A percentile compares a stretch with the other conserved stretches of the same genome.
Evolutionary conservation across 2,329 filamentous ascomycete genomes (phyloP).

Genomic region (Exophiala alcalophila): DNA sequence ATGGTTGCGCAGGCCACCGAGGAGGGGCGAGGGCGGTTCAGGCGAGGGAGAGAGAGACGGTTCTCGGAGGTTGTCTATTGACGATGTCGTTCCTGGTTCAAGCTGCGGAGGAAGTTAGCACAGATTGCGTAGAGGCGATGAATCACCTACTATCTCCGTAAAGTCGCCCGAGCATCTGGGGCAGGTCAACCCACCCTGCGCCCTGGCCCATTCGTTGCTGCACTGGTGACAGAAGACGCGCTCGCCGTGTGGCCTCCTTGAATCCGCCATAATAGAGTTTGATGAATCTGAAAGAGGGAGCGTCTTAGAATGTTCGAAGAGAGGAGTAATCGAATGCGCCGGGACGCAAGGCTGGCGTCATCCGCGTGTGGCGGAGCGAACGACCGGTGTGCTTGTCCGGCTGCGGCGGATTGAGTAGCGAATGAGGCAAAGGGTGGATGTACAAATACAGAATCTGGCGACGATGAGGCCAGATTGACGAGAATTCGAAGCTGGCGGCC

Average conservation of each 20-base stretch:
- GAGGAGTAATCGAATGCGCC: too few species aligned
- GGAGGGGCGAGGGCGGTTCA: slow-evolving; percentile 33
- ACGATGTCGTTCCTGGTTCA: slow-evolving; percentile 21
- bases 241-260: slow-evolving; percentile 53
- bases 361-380: too few species aligned
- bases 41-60: slow-evolving; percentile 30
- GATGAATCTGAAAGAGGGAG: too few species aligned
- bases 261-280: too few species aligned
- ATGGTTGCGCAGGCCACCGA: slow-evolving; percentile 39
- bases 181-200: slow-evolving; percentile 67
- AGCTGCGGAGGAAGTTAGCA: slow-evolving; percentile 17
- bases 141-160: slow-evolving; percentile 73
- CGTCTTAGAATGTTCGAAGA: too few species aligned
- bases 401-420: too few species aligned
- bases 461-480: too few species aligned
- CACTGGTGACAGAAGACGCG: slow-evolving; percentile 86
- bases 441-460: too few species aligned
- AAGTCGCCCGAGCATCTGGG: slow-evolving; percentile 75
- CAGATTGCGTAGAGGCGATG: not conserved
- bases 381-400: too few species aligned
- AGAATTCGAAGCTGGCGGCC: too few species aligned
- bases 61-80: slow-evolving; percentile 38
- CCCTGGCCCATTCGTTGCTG: slow-evolving; percentile 73
- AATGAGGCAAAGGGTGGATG: too few species aligned
- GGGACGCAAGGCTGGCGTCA: too few species aligned